phyloP scores from a whole-genome alignment of 768 basidiomycete genomes.

The Boletus pseudopeckii region DNA sequence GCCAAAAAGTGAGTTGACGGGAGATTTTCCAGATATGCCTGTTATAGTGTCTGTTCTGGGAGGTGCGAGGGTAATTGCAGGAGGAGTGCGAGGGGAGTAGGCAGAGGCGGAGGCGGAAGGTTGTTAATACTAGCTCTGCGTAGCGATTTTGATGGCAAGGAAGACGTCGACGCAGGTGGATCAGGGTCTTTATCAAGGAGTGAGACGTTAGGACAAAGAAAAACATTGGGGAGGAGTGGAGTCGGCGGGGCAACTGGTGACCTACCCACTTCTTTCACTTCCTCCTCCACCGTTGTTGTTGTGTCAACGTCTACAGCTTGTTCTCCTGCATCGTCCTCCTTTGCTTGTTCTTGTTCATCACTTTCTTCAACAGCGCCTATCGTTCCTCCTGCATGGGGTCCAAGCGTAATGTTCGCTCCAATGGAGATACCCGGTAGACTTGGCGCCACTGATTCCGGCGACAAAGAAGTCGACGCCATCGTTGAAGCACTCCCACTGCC shows the following conservation, averaged over 20 bases:
- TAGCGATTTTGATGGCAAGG: slow-evolving; percentile 3
- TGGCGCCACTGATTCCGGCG: slow-evolving; percentile 5
- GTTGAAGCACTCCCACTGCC: not conserved
- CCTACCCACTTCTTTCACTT: not conserved
- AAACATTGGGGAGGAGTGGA: slow-evolving; percentile 13
- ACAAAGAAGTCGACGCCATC: slow-evolving; percentile 2
- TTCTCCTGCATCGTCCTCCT: no score
- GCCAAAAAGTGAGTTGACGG: slow-evolving; percentile 23
- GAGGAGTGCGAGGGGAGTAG: slow-evolving; percentile 7
- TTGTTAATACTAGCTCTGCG: slow-evolving; percentile 11
- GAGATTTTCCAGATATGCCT: slow-evolving; percentile 22
- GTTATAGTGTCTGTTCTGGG: slow-evolving; percentile 19
- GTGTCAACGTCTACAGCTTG: not conserved
- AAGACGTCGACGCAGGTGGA: not conserved
- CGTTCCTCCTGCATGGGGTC: slow-evolving; percentile 4
- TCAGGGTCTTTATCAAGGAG: slow-evolving; percentile 10
- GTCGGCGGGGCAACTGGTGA: no score
- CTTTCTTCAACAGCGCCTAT: slow-evolving; percentile 9
- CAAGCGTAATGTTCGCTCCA: slow-evolving; percentile 21
- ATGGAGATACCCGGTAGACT: slow-evolving; percentile 16
- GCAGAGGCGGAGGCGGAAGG: slow-evolving; percentile 19
- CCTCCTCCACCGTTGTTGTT: not conserved
- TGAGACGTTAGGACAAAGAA: slow-evolving; percentile 9
- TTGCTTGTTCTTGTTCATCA: slow-evolving; percentile 11
- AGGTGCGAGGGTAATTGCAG: slow-evolving; percentile 8